Conservation (phyloP, 768 basidiomycete genomes). For the Chalciporus pseudorubinellus region DNA sequence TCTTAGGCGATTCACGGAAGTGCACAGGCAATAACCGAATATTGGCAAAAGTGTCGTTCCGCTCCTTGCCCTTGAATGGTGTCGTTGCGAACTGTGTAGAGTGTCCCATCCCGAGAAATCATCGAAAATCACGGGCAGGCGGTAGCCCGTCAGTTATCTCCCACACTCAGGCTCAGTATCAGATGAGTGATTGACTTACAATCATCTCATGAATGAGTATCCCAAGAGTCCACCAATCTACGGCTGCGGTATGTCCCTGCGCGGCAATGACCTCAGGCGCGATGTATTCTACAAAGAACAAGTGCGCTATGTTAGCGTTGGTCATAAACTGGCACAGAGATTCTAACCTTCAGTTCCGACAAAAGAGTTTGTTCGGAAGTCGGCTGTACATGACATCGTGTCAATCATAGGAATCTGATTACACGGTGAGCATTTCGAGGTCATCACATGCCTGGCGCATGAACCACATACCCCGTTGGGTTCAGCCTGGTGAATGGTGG, state of each 20-base stretch:
- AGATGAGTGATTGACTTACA: slow-evolving; percentile 53
- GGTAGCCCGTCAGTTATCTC: slow-evolving; percentile 37
- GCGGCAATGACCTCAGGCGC: slow-evolving; percentile 98
- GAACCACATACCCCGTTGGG: slow-evolving; percentile 74
- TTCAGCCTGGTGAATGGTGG: slow-evolving; percentile 80
- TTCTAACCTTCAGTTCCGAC: slow-evolving; percentile 94
- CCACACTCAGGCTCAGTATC: slow-evolving; percentile 15
- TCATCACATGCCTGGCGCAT: slow-evolving; percentile 1
- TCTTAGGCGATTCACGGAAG: slow-evolving; percentile 83
- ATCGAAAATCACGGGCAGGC: slow-evolving; percentile 23
- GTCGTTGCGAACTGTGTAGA: slow-evolving; percentile 88
- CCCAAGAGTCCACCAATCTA: slow-evolving; percentile 99
- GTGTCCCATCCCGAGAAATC: slow-evolving; percentile 9
- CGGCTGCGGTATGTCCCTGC: slow-evolving; percentile 94
- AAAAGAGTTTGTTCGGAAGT: slow-evolving; percentile 98
- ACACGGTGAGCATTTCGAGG: slow-evolving; percentile 5
- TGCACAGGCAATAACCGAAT: slow-evolving; percentile 83
- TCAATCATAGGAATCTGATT: slow-evolving; percentile 86
- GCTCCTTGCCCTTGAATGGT: slow-evolving; percentile 95
- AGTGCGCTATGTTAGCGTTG: slow-evolving; percentile 2
- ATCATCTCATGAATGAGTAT: slow-evolving; percentile 99
- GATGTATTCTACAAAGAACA: slow-evolving; percentile 78
- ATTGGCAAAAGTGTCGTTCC: slow-evolving; percentile 94
- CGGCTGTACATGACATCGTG: slow-evolving; percentile 94
- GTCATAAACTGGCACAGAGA: slow-evolving; percentile 1